These are phyloP conservation scores for Talaromyces rugulosus DNA, from an alignment of 2,329 filamentous ascomycete genomes.

Conservation along the genomic window DNA sequence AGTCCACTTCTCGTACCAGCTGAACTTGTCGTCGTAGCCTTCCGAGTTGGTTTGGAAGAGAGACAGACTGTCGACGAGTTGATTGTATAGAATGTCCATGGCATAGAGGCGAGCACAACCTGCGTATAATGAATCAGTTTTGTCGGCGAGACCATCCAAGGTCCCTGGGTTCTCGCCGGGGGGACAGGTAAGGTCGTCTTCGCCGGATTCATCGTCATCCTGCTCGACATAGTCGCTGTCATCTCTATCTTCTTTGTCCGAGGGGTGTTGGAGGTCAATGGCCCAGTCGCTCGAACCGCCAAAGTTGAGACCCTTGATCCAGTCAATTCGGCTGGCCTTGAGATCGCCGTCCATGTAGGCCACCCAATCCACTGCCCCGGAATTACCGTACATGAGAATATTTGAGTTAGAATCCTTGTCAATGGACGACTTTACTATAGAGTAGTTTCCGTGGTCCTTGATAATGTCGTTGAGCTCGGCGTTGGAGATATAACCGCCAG, in stretches of 20 bases:
- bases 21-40: neutral
- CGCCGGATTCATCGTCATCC: neutral
- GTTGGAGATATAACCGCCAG: constrained; percentile 36
- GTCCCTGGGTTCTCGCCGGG: neutral
- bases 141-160: neutral
- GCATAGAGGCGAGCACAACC: neutral
- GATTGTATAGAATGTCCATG: neutral
- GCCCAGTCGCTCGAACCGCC: constrained; percentile 4
- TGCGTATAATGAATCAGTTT: neutral
- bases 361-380: constrained; percentile 12
- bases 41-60: neutral
- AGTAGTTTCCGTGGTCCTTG: neutral
- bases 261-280: neutral
- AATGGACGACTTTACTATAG: constrained; percentile 6
- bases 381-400: constrained; percentile 11
- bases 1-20: neutral
- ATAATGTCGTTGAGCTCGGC: constrained; percentile 36
- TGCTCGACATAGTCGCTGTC: neutral
- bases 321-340: constrained; percentile 2
- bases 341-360: constrained; percentile 9
- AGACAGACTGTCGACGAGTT: neutral
- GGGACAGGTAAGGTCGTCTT: neutral
- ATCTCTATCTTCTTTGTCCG: neutral
- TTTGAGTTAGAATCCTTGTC: constrained; percentile 10
- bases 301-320: constrained; percentile 9